Evolutionary conservation across 2,329 filamentous ascomycete species (phyloP).

Genomic region (Fusarium pseudocircinatum): DNA sequence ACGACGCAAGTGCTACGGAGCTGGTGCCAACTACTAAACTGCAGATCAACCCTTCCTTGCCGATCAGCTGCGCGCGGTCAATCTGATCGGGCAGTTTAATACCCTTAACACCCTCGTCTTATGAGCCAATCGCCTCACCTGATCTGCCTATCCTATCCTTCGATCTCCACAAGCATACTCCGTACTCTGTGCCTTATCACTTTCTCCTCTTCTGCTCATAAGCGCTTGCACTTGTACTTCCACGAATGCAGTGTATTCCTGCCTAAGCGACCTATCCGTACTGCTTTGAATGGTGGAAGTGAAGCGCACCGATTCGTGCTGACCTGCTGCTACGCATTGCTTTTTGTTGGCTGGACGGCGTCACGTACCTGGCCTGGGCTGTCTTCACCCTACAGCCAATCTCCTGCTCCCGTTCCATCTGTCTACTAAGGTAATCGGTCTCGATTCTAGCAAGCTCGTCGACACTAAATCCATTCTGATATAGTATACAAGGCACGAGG

Average conservation of each 20-base stretch:
- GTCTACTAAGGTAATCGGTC: not conserved
- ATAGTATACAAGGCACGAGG: conserved; percentile 14
- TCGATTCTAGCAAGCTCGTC: not conserved
- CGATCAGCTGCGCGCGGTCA: not conserved
- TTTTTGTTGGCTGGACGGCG: conserved; percentile 21
- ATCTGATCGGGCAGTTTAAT: not conserved
- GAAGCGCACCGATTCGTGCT: not conserved
- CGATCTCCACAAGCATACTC: conserved; percentile 7
- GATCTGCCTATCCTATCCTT: conserved; percentile 13
- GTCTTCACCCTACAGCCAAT: not conserved
- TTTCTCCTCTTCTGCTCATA: not conserved
- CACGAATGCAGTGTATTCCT: not conserved
- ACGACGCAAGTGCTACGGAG: not conserved
- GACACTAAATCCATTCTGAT: conserved; percentile 17
- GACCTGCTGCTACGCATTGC: conserved; percentile 15
- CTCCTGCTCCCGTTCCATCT: conserved; percentile 18
- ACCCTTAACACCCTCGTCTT: conserved; percentile 8
- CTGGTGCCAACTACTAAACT: not conserved
- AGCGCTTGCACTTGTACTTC: not conserved
- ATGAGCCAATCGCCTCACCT: conserved; percentile 34
- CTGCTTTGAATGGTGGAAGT: not conserved
- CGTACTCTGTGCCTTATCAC: not conserved
- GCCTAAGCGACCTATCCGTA: not conserved
- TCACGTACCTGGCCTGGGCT: not conserved
- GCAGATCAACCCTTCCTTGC: not conserved